Evolutionary conservation across 225 moss, liverwort and hornwort species (phyloP), one percentile per base, ranked within the genome.

Genomic region (Thuidium tamariscinum): DNA sequence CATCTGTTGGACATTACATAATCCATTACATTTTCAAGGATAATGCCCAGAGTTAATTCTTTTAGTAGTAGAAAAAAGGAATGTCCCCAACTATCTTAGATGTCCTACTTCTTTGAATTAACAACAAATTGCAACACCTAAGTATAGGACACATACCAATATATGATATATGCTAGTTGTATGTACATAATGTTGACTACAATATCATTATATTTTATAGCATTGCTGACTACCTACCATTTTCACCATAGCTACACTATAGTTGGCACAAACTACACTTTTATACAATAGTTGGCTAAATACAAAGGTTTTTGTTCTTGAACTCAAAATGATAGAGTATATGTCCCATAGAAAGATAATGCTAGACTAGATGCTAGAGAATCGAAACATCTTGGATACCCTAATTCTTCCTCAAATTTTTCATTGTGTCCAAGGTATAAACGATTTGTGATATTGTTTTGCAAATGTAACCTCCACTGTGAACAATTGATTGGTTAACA

Each of bases 1-100:
- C 95, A 99, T 85, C 99, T 99, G 95, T 84, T 68, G 54, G 29
- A 81, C 57, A 73, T 73, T 12, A 12, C 49, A 73, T 32, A 12
- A 49, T 1, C 9, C 32, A 7, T 73, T 73, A 19, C 7, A 89
- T 54, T 66, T 82, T 30, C 52, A 77, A 17, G 61, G 32, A 3
- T 25, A 29, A 74, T 9, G 15, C 8, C 7, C 2, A 23, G 5
- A 77, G 7, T 80, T 69, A 22, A 27, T 57, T 69, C 4, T 8
- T 52, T 77, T 56, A 1, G 20, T 64, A n/a, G 63, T 3, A 22
- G 4, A 51, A n/a, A 10, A 11, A 59, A 46, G 15, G 25, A 32
- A 64, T 26, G 20, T n/a, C 25, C 17, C 3, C 1, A 0, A 1
- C n/a, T 46, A 48, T 34, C 15, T n/a, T n/a, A 21, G 11, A 48